Conservation (phyloP, 2,329 filamentous ascomycete genomes). For the Epichloe brachyelytri region DNA sequence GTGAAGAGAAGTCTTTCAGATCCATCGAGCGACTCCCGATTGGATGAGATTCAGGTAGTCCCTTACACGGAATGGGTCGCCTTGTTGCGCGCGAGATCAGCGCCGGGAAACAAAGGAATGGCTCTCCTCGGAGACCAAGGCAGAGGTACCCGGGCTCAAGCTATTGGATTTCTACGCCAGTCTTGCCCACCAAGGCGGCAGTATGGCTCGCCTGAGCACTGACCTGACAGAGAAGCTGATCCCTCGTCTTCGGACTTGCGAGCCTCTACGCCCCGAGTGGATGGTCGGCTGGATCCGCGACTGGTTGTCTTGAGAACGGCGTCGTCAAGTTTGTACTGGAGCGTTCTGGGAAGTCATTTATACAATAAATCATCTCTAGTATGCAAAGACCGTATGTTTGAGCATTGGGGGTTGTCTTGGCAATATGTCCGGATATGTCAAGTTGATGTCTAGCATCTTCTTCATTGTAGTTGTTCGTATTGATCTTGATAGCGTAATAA, state of each 20-base stretch:
- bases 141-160: slow-evolving; percentile 3
- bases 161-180: slow-evolving; percentile 4
- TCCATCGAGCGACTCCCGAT: background rate
- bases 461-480: too few relatives aligned
- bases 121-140: background rate
- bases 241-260: background rate
- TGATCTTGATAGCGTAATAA: too few relatives aligned
- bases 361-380: too few relatives aligned
- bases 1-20: background rate
- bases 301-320: background rate
- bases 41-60: background rate
- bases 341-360: too few relatives aligned
- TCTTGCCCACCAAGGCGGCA: background rate
- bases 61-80: slow-evolving; percentile 1
- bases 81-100: background rate
- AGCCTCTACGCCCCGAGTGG: slow-evolving; percentile 4
- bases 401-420: too few relatives aligned
- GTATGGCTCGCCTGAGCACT: background rate
- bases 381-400: too few relatives aligned
- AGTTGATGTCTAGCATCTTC: too few relatives aligned
- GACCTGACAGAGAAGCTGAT: background rate
- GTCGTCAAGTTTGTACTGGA: too few relatives aligned
- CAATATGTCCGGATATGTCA: too few relatives aligned
- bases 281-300: slow-evolving; percentile 4
- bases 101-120: background rate